Conservation (phyloP, 2,329 filamentous ascomycete species). For the Cordyceps javanica region DNA sequence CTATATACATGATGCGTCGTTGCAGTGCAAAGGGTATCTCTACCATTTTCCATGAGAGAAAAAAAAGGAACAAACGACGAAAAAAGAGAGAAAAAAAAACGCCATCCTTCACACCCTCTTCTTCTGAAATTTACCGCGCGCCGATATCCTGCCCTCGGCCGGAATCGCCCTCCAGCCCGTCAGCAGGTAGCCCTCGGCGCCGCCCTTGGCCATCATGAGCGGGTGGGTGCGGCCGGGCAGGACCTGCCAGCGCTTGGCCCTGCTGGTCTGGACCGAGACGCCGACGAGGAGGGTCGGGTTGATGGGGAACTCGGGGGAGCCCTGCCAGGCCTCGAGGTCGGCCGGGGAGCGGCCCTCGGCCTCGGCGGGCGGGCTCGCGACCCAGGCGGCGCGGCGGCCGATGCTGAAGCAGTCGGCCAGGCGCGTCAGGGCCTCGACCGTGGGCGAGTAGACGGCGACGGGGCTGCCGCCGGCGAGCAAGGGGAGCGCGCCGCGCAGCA, state of each 20-base stretch:
- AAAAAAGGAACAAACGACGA: too few species aligned
- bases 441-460: slow-evolving; percentile 78
- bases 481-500: slow-evolving; percentile 70
- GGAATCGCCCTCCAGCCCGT: slow-evolving; percentile 78
- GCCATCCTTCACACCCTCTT: slow-evolving; percentile 52
- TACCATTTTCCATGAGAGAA: too few species aligned
- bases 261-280: slow-evolving; percentile 72
- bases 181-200: slow-evolving; percentile 85
- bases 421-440: slow-evolving; percentile 69
- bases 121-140: slow-evolving; percentile 71
- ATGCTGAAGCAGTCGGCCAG: slow-evolving; percentile 83
- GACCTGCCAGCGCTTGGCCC: slow-evolving; percentile 81
- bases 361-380: slow-evolving; percentile 42
- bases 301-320: slow-evolving; percentile 72
- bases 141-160: slow-evolving; percentile 71
- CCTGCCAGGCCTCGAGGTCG: slow-evolving; percentile 50
- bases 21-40: background rate
- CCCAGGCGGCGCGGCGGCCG: slow-evolving; percentile 70
- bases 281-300: slow-evolving; percentile 82
- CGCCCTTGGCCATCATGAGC: slow-evolving; percentile 82
- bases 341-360: slow-evolving; percentile 36
- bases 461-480: slow-evolving; percentile 77
- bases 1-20: background rate
- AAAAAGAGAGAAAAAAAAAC: too few species aligned
- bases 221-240: slow-evolving; percentile 88